phyloP scores from a whole-genome alignment of 768 basidiomycete species.

The Trametes cinnabarina region DNA sequence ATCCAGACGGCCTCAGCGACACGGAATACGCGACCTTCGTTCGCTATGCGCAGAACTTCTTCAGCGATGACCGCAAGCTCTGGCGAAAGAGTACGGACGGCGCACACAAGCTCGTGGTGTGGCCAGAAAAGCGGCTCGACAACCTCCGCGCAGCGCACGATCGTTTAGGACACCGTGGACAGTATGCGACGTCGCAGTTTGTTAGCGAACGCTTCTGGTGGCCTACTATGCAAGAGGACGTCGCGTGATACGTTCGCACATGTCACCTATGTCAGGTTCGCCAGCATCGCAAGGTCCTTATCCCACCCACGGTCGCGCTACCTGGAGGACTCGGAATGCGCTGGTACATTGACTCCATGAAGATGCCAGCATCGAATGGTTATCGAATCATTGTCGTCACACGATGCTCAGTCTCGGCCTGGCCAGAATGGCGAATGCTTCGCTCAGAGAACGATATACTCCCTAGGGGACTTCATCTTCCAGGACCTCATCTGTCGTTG shows the following conservation, averaged over 20 bases:
- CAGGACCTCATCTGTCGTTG: conserved; percentile 38
- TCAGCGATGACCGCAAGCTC: background rate
- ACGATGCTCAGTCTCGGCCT: conserved; percentile 33
- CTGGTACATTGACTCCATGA: conserved; percentile 41
- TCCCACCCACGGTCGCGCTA: conserved; percentile 20
- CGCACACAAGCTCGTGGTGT: conserved; percentile 14
- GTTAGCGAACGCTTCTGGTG: conserved; percentile 27
- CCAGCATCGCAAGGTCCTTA: conserved; percentile 19
- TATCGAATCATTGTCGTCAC: conserved; percentile 39
- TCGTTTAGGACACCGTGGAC: conserved; percentile 21
- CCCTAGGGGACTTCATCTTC: conserved; percentile 34
- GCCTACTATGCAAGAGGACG: conserved; percentile 22
- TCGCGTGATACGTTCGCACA: conserved; percentile 23
- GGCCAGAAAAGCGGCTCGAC: background rate
- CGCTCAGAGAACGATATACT: conserved; percentile 28
- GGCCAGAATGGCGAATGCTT: conserved; percentile 32
- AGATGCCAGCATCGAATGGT: conserved; percentile 34
- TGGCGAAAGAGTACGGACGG: conserved; percentile 11
- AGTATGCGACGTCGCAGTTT: background rate
- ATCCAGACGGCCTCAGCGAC: too few relatives aligned
- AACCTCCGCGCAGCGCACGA: conserved; percentile 19
- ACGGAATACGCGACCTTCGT: too few relatives aligned
- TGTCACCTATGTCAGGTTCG: conserved; percentile 41
- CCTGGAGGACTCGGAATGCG: conserved; percentile 32
- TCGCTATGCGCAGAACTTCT: too few relatives aligned